Conservation (phyloP, 768 basidiomycete species). For the Pleurotus platypus region DNA sequence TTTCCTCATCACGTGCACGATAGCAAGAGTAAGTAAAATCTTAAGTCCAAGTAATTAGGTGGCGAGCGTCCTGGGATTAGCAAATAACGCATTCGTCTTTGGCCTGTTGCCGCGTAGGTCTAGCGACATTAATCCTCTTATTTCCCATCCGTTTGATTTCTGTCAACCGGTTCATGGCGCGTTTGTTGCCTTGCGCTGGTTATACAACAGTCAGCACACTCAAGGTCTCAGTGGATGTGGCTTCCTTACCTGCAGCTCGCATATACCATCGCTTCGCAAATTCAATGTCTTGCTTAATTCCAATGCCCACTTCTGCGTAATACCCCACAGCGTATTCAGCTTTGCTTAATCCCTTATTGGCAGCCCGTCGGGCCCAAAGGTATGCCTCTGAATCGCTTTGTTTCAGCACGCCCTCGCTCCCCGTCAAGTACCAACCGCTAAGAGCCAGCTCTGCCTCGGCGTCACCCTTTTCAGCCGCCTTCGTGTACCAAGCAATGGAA, state of each 20-base stretch:
- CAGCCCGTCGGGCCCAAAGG: conserved; percentile 93
- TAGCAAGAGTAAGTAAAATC: not conserved
- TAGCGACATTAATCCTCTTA: conserved; percentile 70
- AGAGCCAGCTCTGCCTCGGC: conserved; percentile 92
- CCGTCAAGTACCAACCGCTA: conserved; percentile 98
- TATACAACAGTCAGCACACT: not conserved
- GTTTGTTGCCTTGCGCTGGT: conserved; percentile 94
- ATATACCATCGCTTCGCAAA: conserved; percentile 99
- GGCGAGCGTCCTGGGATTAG: conserved; percentile 21
- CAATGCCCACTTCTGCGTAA: conserved; percentile 97
- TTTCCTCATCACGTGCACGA: not conserved
- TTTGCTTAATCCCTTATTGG: conserved; percentile 94
- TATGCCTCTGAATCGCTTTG: conserved; percentile 99
- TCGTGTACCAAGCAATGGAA: conserved; percentile 98
- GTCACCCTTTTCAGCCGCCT: conserved; percentile 95
- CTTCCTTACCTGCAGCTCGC: conserved; percentile 87
- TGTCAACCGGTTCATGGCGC: conserved; percentile 93
- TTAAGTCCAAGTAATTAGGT: too few relatives aligned
- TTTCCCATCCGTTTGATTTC: conserved; percentile 91
- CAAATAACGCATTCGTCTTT: conserved; percentile 91
- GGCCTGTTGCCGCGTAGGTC: conserved; percentile 92
- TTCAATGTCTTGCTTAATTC: conserved; percentile 93
- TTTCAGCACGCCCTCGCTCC: conserved; percentile 91
- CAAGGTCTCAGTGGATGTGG: not conserved
- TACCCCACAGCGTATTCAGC: conserved; percentile 99